phyloP scores from a whole-genome alignment of 75 land plant genomes.

The Pinus tabuliformis region DNA sequence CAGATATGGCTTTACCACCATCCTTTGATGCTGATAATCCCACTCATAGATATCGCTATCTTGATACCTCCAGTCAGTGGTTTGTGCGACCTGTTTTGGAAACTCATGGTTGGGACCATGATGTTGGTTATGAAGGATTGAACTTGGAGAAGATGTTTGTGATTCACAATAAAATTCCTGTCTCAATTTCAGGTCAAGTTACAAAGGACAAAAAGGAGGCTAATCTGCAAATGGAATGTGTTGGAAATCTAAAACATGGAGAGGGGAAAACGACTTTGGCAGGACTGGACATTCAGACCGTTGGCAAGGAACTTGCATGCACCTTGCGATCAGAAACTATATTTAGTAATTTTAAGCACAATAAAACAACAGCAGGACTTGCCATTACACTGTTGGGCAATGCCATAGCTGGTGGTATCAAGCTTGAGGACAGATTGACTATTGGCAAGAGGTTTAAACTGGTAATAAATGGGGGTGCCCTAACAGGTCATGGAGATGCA shows the following conservation, averaged over 20 bases:
- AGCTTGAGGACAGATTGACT: constrained; percentile 73
- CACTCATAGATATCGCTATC: constrained; percentile 78
- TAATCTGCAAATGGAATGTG: constrained; percentile 83
- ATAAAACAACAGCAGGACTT: constrained; percentile 76
- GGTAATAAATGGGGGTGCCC: constrained; percentile 78
- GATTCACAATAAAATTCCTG: constrained; percentile 64
- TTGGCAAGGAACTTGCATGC: constrained; percentile 88
- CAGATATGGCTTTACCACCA: constrained; percentile 91
- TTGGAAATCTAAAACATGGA: constrained; percentile 82
- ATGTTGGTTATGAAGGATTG: constrained; percentile 93
- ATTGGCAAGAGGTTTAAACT: constrained; percentile 76
- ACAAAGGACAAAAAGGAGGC: constrained; percentile 97
- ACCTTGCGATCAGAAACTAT: constrained; percentile 80
- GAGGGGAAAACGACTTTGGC: constrained; percentile 65
- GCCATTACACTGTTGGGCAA: constrained; percentile 77
- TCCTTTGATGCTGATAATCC: constrained; percentile 91
- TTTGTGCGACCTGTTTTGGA: constrained; percentile 88
- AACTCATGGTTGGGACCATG: constrained; percentile 99
- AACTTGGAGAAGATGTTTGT: constrained; percentile 72
- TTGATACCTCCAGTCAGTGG: constrained; percentile 53
- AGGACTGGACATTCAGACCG: constrained; percentile 81
- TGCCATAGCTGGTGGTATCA: constrained; percentile 72
- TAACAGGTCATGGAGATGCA: constrained; percentile 65
- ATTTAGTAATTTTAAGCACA: constrained; percentile 70
- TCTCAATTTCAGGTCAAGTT: constrained; percentile 61